A percentile compares a stretch with the other conserved stretches of the same genome.
These are phyloP conservation scores for Ceratocystis ficicola DNA, from an alignment of 2,329 filamentous ascomycete species.

Conservation along the genomic window DNA sequence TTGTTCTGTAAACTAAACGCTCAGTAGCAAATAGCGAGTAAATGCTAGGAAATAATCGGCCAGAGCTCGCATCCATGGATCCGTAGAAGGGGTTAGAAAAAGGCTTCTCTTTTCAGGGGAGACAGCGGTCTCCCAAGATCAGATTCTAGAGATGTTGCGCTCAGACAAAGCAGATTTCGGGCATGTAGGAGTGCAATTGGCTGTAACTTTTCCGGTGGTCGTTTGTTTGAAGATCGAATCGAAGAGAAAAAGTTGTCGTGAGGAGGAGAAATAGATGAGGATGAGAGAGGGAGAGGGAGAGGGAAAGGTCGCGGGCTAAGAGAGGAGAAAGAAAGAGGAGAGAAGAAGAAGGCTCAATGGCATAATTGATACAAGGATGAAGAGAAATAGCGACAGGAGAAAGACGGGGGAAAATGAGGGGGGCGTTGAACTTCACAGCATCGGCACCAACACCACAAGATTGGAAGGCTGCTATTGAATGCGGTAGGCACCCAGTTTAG, in stretches of 20 bases:
- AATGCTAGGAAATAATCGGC: conserved; percentile 2
- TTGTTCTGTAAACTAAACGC: not conserved
- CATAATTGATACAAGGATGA: not conserved
- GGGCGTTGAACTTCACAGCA: not conserved
- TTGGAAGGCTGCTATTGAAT: not conserved
- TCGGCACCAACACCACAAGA: not conserved
- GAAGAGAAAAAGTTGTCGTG: not conserved
- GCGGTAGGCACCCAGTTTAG: not conserved
- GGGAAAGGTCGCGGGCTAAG: not conserved
- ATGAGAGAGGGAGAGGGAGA: not conserved
- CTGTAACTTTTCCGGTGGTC: not conserved
- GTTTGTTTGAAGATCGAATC: not conserved
- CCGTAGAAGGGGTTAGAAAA: conserved; percentile 1
- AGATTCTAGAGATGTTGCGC: not conserved
- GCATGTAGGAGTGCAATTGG: not conserved
- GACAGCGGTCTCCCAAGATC: not conserved
- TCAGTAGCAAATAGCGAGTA: conserved; percentile 5
- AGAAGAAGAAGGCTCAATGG: not conserved
- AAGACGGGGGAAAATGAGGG: not conserved
- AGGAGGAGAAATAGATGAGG: no score
- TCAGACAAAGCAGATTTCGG: not conserved
- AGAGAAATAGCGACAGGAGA: not conserved
- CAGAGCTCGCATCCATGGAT: conserved; percentile 5
- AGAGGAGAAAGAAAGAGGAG: not conserved
- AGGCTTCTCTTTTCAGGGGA: conserved; percentile 12